A percentile compares a stretch with the other conserved stretches of the same genome.
These are phyloP conservation scores for Phytophthora litchii DNA, from an alignment of 352 stramenopile species.

Conservation along the genomic window DNA sequence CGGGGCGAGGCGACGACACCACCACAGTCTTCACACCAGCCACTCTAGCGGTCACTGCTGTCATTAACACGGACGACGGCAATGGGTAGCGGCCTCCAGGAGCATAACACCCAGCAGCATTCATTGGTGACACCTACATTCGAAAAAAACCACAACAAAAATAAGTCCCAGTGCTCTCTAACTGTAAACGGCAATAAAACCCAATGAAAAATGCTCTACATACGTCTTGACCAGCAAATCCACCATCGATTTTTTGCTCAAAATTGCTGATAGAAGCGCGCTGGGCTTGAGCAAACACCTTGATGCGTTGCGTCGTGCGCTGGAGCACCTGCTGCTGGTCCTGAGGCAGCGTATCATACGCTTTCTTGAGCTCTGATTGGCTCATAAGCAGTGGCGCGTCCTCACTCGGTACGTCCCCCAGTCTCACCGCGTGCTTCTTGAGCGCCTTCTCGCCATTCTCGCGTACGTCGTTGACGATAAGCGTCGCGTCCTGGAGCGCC, in stretches of 20 bases:
- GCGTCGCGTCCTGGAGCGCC: slow-evolving; percentile 64
- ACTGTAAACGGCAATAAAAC: neutral
- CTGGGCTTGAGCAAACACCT: slow-evolving; percentile 94
- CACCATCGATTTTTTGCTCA: slow-evolving; percentile 94
- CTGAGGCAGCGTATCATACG: slow-evolving; percentile 78
- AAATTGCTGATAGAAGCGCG: slow-evolving; percentile 92
- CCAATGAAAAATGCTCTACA: too few species aligned
- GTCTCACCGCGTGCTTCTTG: slow-evolving; percentile 57
- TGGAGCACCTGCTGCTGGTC: slow-evolving; percentile 84
- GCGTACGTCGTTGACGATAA: slow-evolving; percentile 77
- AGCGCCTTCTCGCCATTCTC: slow-evolving; percentile 51
- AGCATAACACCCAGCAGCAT: slow-evolving; percentile 95
- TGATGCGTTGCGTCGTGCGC: slow-evolving; percentile 91
- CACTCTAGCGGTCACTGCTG: slow-evolving; percentile 93
- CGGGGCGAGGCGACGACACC: slow-evolving; percentile 93
- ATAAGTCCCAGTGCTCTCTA: slow-evolving; percentile 10
- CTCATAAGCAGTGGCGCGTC: slow-evolving; percentile 57
- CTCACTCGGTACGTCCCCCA: slow-evolving; percentile 63
- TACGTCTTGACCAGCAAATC: slow-evolving; percentile 94
- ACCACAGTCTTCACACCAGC: slow-evolving; percentile 95
- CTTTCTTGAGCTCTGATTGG: slow-evolving; percentile 73
- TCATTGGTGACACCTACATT: slow-evolving; percentile 58
- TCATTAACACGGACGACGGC: slow-evolving; percentile 98
- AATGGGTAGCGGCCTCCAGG: slow-evolving; percentile 97
- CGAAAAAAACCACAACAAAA: slow-evolving; percentile 1